phyloP scores from a whole-genome alignment of 164 flowering plant species.

The Tinospora cordifolia region DNA sequence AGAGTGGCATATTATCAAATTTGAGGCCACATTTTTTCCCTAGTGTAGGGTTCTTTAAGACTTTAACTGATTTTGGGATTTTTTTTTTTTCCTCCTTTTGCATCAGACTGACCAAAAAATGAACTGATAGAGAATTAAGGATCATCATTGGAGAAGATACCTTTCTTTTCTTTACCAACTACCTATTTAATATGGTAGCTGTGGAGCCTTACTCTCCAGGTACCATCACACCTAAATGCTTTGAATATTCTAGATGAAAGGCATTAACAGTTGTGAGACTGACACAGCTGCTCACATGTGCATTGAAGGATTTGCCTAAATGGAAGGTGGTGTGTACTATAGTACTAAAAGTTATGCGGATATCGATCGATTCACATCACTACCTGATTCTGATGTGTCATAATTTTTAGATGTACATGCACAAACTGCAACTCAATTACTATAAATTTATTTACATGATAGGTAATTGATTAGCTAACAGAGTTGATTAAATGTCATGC shows the following conservation, averaged over 20 bases:
- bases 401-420: background rate
- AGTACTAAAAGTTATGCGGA: background rate
- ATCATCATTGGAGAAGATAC: too few species aligned
- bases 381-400: background rate
- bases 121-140: too few species aligned
- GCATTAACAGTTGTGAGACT: background rate
- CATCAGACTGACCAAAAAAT: too few species aligned
- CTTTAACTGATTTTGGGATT: too few species aligned
- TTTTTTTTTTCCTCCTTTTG: too few species aligned
- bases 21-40: too few species aligned
- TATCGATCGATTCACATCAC: background rate
- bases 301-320: background rate
- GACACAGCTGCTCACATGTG: background rate
- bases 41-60: too few species aligned
- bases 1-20: too few species aligned
- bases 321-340: background rate
- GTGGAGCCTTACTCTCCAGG: background rate
- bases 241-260: background rate
- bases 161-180: background rate
- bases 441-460: background rate
- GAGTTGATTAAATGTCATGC: background rate
- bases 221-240: slow-evolving; percentile 4
- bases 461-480: background rate
- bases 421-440: background rate
- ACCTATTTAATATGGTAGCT: background rate